Evolutionary conservation across 148 eudicot genomes (phyloP).

Genomic region (Fagopyrum homotropicum): DNA sequence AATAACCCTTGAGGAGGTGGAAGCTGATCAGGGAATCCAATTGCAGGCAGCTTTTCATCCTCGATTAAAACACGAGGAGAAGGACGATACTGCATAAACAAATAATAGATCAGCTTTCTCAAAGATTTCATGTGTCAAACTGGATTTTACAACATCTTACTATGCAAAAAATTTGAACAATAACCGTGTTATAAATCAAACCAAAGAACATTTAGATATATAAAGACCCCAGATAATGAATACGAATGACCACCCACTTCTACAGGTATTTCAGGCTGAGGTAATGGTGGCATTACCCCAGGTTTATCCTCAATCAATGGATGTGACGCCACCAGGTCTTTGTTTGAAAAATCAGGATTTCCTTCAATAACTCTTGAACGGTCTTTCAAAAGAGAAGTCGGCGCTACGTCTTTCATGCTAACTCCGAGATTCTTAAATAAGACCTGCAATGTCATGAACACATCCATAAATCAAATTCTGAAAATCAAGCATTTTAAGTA

Average conservation of each 20-base stretch:
- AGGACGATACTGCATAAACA: constrained; percentile 48
- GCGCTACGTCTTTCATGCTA: constrained; percentile 69
- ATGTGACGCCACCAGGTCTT: constrained; percentile 59
- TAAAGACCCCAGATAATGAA: constrained; percentile 58
- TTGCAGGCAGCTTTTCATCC: constrained; percentile 65
- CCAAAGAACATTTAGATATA: not conserved
- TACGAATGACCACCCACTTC: constrained; percentile 63
- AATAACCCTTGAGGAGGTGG: constrained; percentile 67
- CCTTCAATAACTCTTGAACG: constrained; percentile 70
- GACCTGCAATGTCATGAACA: constrained; percentile 40
- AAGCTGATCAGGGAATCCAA: constrained; percentile 74
- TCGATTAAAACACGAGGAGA: constrained; percentile 49
- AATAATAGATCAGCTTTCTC: not conserved
- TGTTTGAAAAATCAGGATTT: constrained; percentile 92
- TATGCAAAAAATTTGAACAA: not conserved
- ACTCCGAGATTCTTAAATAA: constrained; percentile 80
- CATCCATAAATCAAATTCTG: not conserved
- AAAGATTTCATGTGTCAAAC: not conserved
- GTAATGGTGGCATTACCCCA: constrained; percentile 34
- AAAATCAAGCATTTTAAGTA: not conserved
- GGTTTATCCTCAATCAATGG: constrained; percentile 53
- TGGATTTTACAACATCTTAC: not conserved
- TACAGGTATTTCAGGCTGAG: constrained; percentile 66
- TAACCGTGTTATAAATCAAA: not conserved
- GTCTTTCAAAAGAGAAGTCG: constrained; percentile 71